A percentile compares a stretch with the other conserved stretches of the same genome.
phyloP scores from a whole-genome alignment of 1,284 basidiomycete genomes.

The Naganishia cerealis region DNA sequence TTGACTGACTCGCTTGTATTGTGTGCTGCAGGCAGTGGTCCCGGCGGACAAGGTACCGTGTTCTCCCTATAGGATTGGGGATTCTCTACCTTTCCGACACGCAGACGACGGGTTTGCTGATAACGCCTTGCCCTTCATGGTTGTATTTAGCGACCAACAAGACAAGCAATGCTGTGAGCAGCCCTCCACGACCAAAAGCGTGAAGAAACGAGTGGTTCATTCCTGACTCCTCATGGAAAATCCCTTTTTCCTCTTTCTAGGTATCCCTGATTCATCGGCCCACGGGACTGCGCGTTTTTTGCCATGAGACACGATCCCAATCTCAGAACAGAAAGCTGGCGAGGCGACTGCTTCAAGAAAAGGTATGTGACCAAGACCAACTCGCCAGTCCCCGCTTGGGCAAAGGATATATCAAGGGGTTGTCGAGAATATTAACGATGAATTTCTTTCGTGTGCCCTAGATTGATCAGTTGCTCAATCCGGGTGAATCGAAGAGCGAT shows the following conservation, averaged over 20 bases:
- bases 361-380: conserved; percentile 32
- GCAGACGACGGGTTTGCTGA: too few relatives aligned
- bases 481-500: conserved; percentile 45
- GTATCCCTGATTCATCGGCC: conserved; percentile 53
- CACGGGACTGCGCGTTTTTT: conserved; percentile 54
- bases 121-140: background rate
- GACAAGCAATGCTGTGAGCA: conserved; percentile 52
- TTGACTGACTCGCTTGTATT: too few relatives aligned
- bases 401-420: background rate
- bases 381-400: background rate
- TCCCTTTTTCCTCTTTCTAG: conserved; percentile 7
- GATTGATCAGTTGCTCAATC: conserved; percentile 38
- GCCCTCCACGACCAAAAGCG: background rate
- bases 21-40: conserved; percentile 48
- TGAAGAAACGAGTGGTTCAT: too few relatives aligned
- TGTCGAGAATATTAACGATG: background rate
- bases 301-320: conserved; percentile 54
- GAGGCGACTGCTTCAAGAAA: conserved; percentile 50
- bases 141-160: conserved; percentile 51
- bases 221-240: background rate
- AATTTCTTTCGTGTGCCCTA: background rate
- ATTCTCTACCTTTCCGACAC: too few relatives aligned
- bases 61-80: too few relatives aligned
- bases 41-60: conserved; percentile 52
- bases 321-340: conserved; percentile 54